These are phyloP conservation scores for Coelastrella sp. DNA, from an alignment of 139 green algal genomes.

Conservation along the genomic window DNA sequence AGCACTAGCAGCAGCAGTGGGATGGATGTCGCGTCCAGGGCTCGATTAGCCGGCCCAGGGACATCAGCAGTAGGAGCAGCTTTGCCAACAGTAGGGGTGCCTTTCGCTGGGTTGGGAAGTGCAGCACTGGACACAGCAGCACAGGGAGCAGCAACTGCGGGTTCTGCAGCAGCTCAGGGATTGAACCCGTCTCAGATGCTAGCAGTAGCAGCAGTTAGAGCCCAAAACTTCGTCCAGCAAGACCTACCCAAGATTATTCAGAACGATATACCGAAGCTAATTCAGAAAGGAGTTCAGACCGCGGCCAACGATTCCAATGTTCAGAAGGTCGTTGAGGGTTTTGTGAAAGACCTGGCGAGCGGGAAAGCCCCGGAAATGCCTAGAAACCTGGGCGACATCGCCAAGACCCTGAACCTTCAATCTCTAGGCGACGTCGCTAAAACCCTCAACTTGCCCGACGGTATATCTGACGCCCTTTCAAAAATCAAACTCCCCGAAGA, in stretches of 20 bases:
- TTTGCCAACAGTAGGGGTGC: neutral
- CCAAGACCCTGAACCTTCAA: neutral
- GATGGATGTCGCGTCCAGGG: neutral
- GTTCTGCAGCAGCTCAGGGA: neutral
- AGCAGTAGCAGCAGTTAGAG: neutral
- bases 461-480: neutral
- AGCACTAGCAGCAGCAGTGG: neutral
- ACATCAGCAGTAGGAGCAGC: neutral
- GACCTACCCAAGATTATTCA: neutral
- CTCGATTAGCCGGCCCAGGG: neutral
- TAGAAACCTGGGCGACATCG: neutral
- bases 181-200: neutral
- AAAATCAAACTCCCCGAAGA: neutral
- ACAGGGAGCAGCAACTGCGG: neutral
- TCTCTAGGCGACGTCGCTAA: too few species aligned
- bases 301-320: neutral
- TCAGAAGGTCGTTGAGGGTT: neutral
- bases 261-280: too few species aligned
- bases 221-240: neutral
- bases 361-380: neutral
- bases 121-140: neutral
- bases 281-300: neutral
- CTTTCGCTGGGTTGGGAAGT: neutral
- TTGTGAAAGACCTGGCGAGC: neutral
- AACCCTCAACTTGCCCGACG: neutral